These are phyloP conservation scores for Stagonosporopsis vannaccii DNA, from an alignment of 2,329 filamentous ascomycete genomes.

Conservation along the genomic window DNA sequence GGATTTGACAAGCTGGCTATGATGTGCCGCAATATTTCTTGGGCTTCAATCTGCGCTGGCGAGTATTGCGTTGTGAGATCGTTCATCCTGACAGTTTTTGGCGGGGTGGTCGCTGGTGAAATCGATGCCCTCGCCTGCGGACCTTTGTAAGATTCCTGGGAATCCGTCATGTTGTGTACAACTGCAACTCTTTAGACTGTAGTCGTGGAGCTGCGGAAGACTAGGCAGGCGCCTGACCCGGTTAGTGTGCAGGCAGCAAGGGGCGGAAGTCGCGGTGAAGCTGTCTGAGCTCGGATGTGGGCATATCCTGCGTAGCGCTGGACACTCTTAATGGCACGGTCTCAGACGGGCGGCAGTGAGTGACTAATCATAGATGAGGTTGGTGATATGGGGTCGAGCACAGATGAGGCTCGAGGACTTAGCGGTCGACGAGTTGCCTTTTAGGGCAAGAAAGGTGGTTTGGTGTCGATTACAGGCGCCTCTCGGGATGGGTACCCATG, in stretches of 20 bases:
- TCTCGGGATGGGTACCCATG: conserved; percentile 22
- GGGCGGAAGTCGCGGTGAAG: conserved; percentile 4
- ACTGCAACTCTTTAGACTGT: background rate
- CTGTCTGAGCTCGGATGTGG: background rate
- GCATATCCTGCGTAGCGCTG: conserved; percentile 7
- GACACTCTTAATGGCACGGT: background rate
- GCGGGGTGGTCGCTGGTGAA: background rate
- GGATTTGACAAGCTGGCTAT: conserved; percentile 25
- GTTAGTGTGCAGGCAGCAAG: conserved; percentile 15
- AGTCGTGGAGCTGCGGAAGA: conserved; percentile 2
- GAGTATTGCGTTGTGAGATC: conserved; percentile 14
- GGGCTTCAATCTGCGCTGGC: conserved; percentile 34
- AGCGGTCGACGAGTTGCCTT: conserved; percentile 12
- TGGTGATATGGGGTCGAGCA: conserved; percentile 1
- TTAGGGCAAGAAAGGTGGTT: conserved; percentile 6
- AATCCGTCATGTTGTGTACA: conserved; percentile 4
- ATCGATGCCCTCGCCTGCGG: background rate
- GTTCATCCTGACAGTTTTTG: conserved; percentile 18
- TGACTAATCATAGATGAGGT: background rate
- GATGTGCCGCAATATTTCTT: conserved; percentile 30
- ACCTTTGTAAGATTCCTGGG: background rate
- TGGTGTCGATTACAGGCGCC: conserved; percentile 17
- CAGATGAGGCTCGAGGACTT: conserved; percentile 12
- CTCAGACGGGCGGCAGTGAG: background rate
- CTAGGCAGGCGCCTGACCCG: conserved; percentile 1